Evolutionary conservation across 2,329 filamentous ascomycete species (phyloP).

Genomic region (Penicillium sp.): DNA sequence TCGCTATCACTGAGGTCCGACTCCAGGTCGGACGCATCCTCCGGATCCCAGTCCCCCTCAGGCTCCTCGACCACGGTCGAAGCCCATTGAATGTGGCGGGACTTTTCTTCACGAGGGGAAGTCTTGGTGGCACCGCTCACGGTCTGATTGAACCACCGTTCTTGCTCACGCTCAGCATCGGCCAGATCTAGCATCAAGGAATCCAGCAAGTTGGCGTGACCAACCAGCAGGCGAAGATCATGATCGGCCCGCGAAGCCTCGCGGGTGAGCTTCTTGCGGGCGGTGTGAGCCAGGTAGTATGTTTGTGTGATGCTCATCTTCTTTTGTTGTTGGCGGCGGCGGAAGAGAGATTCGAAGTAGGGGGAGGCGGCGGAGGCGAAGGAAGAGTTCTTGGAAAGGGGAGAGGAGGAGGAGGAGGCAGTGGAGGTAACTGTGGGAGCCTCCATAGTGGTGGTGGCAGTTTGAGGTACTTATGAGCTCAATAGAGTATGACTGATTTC

Average conservation of each 20-base stretch:
- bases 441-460: conserved; percentile 37
- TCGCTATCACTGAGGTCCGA: conserved; percentile 53
- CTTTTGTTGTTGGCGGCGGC: conserved; percentile 64
- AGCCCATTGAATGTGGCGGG: conserved; percentile 83
- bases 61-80: conserved; percentile 74
- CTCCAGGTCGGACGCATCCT: conserved; percentile 64
- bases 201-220: conserved; percentile 97
- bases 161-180: conserved; percentile 92
- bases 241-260: conserved; percentile 91
- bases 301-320: conserved; percentile 98
- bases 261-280: conserved; percentile 89
- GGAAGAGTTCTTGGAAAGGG: conserved; percentile 23
- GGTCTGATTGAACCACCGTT: conserved; percentile 96
- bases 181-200: conserved; percentile 88
- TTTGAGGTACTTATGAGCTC: conserved; percentile 36
- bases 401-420: conserved; percentile 7
- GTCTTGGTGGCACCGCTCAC: conserved; percentile 72
- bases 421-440: conserved; percentile 17
- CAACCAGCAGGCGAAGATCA: conserved; percentile 91
- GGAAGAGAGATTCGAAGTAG: conserved; percentile 47
- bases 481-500: conserved; percentile 36
- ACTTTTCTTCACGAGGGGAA: conserved; percentile 53
- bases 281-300: conserved; percentile 97
- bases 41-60: conserved; percentile 70
- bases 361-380: conserved; percentile 40